A percentile compares a stretch with the other conserved stretches of the same genome.
Evolutionary conservation across 2,329 filamentous ascomycete species (phyloP).

Genomic region (Sporothrix sp.): DNA sequence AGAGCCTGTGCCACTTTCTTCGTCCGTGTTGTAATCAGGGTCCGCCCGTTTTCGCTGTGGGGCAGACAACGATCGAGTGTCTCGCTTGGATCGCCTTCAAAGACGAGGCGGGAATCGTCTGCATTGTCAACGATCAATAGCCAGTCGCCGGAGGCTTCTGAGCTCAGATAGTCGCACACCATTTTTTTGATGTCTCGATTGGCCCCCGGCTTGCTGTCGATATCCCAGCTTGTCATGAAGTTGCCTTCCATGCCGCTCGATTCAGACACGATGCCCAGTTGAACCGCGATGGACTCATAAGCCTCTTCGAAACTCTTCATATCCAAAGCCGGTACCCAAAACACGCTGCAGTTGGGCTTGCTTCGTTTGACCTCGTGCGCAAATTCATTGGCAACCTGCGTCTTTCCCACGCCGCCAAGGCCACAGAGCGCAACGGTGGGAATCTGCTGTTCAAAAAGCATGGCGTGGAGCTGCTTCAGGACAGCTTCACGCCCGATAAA

Average conservation of each 20-base stretch:
- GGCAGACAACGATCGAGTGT: conserved; percentile 26
- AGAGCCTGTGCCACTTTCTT: conserved; percentile 18
- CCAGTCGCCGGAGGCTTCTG: conserved; percentile 25
- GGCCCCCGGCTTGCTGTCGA: too few species aligned
- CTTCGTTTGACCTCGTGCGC: conserved; percentile 29
- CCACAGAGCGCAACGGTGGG: conserved; percentile 16
- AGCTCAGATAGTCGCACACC: conserved; percentile 36
- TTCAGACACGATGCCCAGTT: conserved; percentile 20
- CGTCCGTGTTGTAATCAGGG: conserved; percentile 30
- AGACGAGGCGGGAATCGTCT: conserved; percentile 27
- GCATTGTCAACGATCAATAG: conserved; percentile 34
- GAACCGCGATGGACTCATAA: conserved; percentile 26
- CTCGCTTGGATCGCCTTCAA: conserved; percentile 4
- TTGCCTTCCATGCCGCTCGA: conserved; percentile 23
- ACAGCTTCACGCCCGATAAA: conserved; percentile 2
- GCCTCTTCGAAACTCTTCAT: conserved; percentile 30
- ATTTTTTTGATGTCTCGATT: conserved; percentile 49
- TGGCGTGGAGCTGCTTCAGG: background rate
- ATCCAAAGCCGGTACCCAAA: conserved; percentile 35
- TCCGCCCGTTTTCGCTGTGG: conserved; percentile 22
- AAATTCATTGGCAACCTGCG: conserved; percentile 30
- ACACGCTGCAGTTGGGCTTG: conserved; percentile 28
- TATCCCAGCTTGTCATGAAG: too few species aligned
- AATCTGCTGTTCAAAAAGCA: background rate
- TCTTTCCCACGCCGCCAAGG: conserved; percentile 33